phyloP scores from a whole-genome alignment of 805 yeast genomes.

The Teunomyces gatunensis region DNA sequence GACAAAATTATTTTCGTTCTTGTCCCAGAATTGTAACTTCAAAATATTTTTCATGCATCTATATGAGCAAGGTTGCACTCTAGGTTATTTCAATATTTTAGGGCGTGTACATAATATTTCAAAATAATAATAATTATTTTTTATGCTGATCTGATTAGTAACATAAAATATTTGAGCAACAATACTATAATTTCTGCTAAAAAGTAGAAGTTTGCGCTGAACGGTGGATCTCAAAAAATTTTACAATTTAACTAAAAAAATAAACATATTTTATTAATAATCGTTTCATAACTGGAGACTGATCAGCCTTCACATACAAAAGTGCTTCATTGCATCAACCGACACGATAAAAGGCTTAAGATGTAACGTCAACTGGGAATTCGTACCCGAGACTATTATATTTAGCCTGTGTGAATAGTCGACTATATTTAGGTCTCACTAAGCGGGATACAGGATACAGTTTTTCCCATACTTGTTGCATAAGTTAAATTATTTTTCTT shows the following conservation, averaged over 20 bases:
- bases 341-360: background rate
- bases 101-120: background rate
- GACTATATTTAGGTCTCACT: background rate
- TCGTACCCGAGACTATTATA: no score
- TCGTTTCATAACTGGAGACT: slow-evolving; percentile 1
- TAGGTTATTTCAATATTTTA: background rate
- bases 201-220: background rate
- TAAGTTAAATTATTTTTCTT: slow-evolving; percentile 1
- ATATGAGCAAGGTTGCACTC: background rate
- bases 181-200: background rate
- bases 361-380: no score
- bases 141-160: background rate
- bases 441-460: background rate
- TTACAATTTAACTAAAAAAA: background rate
- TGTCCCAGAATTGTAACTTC: background rate
- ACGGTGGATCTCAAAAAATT: slow-evolving; percentile 3
- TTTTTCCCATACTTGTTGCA: background rate
- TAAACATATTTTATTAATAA: background rate
- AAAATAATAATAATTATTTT: background rate
- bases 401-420: background rate
- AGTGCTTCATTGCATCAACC: background rate
- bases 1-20: background rate
- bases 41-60: background rate
- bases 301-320: background rate
- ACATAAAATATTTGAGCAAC: background rate